Base-by-base conservation (phyloP, 2,329 filamentous ascomycete species). In the Calonectria pseudoreteaudii region DNA sequence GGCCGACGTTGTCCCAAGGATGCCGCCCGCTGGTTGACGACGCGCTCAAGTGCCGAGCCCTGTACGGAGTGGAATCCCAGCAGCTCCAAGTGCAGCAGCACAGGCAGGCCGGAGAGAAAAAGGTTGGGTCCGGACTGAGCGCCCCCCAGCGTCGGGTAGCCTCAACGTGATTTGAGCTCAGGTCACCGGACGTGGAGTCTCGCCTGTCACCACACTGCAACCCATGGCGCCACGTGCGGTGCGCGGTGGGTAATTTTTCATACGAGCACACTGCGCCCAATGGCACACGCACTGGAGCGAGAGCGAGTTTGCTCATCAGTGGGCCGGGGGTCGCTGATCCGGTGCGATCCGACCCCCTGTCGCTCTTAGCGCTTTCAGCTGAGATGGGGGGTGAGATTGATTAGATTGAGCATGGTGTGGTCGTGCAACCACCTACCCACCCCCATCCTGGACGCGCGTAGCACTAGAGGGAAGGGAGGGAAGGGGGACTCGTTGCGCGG, bases 281-380 rank as follows among this genome's bases (percentile, higher is more conserved):
- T n/a, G n/a, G n/a, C n/a, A n/a, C n/a, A n/a, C n/a, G n/a, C n/a
- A n/a, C n/a, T n/a, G n/a, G n/a, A n/a, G n/a, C n/a, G n/a, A n/a
- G n/a, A 31, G 30, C 30, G 30, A 31, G 30, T 31, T 31, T 31
- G 30, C 30, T 31, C 30, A 31, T 20, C 41, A 47, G 41, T n/a
- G 41, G 20, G 16, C 16, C 34, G 34, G 53, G 53, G 26, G 34
- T 28, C 56, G 56, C 56, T 60, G 56, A 60, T 60, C 56, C 56
- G 56, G 56, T 60, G 56, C 56, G 56, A 60, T 60, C 56, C 56
- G 34, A 60, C 56, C 56, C 56, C 56, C 56, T 60, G 56, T 60
- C 56, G 56, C 34, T 13, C 7, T 34, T 60, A 60, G n/a, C 56
- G 56, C 36, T 36, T 58, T 28, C 56, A 60, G 56, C 56, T 60